phyloP scores from a whole-genome alignment of 2,329 filamentous ascomycete species.

The Ilyonectria sp. region DNA sequence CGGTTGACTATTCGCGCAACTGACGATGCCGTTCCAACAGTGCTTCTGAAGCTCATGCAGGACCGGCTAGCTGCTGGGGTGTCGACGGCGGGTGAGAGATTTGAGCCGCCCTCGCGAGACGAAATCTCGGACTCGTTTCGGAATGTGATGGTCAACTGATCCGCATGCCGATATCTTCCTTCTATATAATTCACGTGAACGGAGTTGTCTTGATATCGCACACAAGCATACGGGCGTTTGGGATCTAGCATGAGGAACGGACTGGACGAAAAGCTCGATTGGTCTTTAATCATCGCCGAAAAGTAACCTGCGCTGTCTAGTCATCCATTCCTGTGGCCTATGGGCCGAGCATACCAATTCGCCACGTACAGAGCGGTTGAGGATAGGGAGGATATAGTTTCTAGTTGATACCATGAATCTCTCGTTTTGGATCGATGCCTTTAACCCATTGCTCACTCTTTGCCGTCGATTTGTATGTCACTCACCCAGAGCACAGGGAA shows the following conservation, averaged over 20 bases:
- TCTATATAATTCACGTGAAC: constrained; percentile 45
- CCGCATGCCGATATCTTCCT: constrained; percentile 31
- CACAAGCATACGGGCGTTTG: constrained; percentile 53
- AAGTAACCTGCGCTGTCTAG: constrained; percentile 36
- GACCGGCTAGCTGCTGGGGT: constrained; percentile 77
- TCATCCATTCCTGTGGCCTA: constrained; percentile 28
- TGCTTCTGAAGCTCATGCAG: constrained; percentile 90
- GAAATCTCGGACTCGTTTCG: constrained; percentile 71
- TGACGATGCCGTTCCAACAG: constrained; percentile 86
- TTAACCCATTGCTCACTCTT: constrained; percentile 12
- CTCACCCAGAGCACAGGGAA: not conserved
- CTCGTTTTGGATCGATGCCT: constrained; percentile 40
- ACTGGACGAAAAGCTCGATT: constrained; percentile 42
- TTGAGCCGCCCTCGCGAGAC: constrained; percentile 59
- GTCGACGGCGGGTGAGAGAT: constrained; percentile 57
- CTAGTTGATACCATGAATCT: constrained; percentile 46
- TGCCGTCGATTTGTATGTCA: not conserved
- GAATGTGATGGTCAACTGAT: constrained; percentile 67
- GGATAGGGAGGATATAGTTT: constrained; percentile 41
- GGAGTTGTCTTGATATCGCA: constrained; percentile 48
- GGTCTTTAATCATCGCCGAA: constrained; percentile 40
- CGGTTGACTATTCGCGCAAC: constrained; percentile 95
- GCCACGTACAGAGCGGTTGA: constrained; percentile 34
- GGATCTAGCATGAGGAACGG: constrained; percentile 45
- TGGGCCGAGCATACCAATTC: constrained; percentile 30